These are phyloP conservation scores for Fragilaria crotonensis DNA, from an alignment of 108 stramenopile genomes.

Conservation along the genomic window DNA sequence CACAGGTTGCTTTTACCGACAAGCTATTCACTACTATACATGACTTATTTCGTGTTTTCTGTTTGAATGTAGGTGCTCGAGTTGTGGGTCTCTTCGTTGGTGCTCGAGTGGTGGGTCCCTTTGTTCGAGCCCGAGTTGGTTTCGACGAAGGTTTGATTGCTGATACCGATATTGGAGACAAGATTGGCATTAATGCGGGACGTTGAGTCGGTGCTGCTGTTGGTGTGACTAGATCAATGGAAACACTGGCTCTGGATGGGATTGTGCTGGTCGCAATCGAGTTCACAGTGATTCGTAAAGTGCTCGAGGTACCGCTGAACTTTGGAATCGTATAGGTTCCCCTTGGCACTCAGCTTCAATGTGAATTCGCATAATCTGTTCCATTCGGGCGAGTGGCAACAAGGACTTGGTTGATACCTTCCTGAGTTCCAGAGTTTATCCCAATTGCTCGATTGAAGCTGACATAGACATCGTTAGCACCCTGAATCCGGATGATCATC, in stretches of 20 bases:
- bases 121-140: too few species aligned
- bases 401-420: conserved; percentile 6
- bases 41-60: too few species aligned
- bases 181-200: too few species aligned
- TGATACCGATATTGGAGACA: too few species aligned
- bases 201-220: too few species aligned
- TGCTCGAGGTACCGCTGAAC: conserved; percentile 3
- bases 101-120: too few species aligned
- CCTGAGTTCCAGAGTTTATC: conserved; percentile 7
- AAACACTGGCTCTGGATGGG: not conserved
- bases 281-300: not conserved
- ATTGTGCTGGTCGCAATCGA: not conserved
- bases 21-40: too few species aligned
- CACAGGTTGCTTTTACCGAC: too few species aligned
- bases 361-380: not conserved
- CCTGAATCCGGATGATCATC: not conserved
- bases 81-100: too few species aligned
- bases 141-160: too few species aligned
- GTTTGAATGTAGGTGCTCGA: too few species aligned
- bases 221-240: too few species aligned
- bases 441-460: conserved; percentile 6
- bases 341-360: not conserved
- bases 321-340: conserved; percentile 6
- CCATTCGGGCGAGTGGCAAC: not conserved
- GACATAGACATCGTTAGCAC: not conserved